Percentiles rank a stretch among this genome's conserved stretches.
Evolutionary conservation across 305 asterid species (phyloP).

Genomic region (Solanum hybrid): DNA sequence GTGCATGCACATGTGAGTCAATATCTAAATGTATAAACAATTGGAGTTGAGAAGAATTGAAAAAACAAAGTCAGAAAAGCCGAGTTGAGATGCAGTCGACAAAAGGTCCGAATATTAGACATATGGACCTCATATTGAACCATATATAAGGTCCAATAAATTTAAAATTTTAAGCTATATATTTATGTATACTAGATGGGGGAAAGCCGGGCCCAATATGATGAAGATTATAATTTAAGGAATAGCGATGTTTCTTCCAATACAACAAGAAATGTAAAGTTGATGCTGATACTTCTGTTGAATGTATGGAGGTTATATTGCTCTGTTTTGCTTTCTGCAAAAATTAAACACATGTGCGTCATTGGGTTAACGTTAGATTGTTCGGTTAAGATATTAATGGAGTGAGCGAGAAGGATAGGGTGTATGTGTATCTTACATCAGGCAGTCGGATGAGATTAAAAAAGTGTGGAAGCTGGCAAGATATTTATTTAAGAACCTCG

Average conservation of each 20-base stretch:
- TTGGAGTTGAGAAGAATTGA: neutral
- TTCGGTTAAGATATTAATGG: neutral
- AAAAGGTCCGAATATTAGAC: neutral
- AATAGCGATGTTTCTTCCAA: neutral
- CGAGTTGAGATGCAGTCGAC: neutral
- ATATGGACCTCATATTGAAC: neutral
- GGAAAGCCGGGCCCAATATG: neutral
- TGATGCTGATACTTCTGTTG: neutral
- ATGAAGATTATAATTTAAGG: neutral
- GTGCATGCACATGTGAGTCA: neutral
- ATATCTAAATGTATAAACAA: neutral
- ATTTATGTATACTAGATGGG: neutral
- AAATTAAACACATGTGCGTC: neutral
- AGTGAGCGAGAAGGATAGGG: neutral
- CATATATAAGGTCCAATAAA: neutral
- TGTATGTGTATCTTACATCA: neutral
- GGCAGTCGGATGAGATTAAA: too few relatives aligned
- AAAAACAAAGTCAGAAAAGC: neutral
- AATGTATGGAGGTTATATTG: neutral
- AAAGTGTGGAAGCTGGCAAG: too few relatives aligned
- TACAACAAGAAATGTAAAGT: neutral
- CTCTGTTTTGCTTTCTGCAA: neutral
- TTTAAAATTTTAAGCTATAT: neutral
- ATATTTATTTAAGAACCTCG: too few relatives aligned
- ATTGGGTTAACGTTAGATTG: neutral